Evolutionary conservation across 495 filamentous ascomycete genomes (phyloP).

Genomic region (Penicillium odoratum): DNA sequence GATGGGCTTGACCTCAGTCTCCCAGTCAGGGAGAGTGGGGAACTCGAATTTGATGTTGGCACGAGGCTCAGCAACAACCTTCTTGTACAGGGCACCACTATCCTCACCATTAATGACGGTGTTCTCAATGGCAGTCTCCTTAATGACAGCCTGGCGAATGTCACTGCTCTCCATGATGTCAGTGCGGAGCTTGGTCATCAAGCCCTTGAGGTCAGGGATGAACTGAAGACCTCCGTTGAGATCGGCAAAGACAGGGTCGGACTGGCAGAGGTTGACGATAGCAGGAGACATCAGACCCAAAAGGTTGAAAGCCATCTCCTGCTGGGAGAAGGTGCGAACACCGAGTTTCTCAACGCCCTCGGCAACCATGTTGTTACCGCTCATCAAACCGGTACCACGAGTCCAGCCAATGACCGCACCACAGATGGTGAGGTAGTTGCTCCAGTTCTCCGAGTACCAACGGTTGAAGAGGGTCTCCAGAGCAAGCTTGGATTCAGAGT

Average conservation of each 20-base stretch:
- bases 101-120: slow-evolving; percentile 95
- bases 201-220: slow-evolving; percentile 92
- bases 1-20: slow-evolving; percentile 83
- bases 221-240: slow-evolving; percentile 97
- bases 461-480: slow-evolving; percentile 98
- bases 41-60: slow-evolving; percentile 98
- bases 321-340: slow-evolving; percentile 97
- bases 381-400: slow-evolving; percentile 96
- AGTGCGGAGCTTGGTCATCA: slow-evolving; percentile 87
- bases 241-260: slow-evolving; percentile 94
- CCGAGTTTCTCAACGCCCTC: slow-evolving; percentile 95
- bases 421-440: slow-evolving; percentile 96
- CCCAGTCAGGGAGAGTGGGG: slow-evolving; percentile 85
- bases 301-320: slow-evolving; percentile 99
- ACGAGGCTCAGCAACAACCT: slow-evolving; percentile 86
- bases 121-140: slow-evolving; percentile 95
- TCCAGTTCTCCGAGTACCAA: slow-evolving; percentile 98
- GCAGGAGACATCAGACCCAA: slow-evolving; percentile 93
- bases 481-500: slow-evolving; percentile 96
- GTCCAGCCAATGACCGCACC: slow-evolving; percentile 99
- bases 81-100: slow-evolving; percentile 90
- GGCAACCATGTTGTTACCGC: slow-evolving; percentile 95
- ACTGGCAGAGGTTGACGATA: slow-evolving; percentile 93
- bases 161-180: slow-evolving; percentile 93
- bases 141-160: slow-evolving; percentile 87